Evolutionary conservation across 208 protist genomes (phyloP).

Genomic region (Leishmania mexicana): DNA sequence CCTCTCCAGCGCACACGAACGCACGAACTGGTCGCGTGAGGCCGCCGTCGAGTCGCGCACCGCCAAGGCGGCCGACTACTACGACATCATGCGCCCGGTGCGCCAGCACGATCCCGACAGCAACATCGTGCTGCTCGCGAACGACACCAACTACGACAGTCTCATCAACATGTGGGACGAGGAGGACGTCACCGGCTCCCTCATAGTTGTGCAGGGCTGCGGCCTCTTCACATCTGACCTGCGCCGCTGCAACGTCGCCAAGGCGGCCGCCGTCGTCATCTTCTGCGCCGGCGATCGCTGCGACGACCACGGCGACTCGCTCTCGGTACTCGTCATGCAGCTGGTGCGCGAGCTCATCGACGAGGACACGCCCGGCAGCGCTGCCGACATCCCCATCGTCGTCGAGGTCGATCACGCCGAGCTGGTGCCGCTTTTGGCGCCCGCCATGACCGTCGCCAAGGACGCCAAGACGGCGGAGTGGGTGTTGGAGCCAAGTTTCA

Average conservation of each 20-base stretch:
- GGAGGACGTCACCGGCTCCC: slow-evolving; percentile 25
- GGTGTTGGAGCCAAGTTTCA: slow-evolving; percentile 45
- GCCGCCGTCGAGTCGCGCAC: slow-evolving; percentile 28
- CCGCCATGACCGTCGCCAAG: slow-evolving; percentile 16
- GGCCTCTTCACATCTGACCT: slow-evolving; percentile 41
- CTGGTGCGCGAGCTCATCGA: slow-evolving; percentile 29
- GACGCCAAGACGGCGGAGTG: slow-evolving; percentile 28
- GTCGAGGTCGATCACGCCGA: slow-evolving; percentile 38
- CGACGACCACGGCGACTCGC: slow-evolving; percentile 41
- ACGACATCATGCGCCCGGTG: slow-evolving; percentile 40
- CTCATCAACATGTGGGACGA: slow-evolving; percentile 46
- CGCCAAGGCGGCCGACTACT: slow-evolving; percentile 46
- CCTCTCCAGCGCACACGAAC: slow-evolving; percentile 41
- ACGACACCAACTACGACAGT: slow-evolving; percentile 36
- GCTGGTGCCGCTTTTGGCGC: slow-evolving; percentile 27
- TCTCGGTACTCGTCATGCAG: slow-evolving; percentile 36
- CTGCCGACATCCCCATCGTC: slow-evolving; percentile 35
- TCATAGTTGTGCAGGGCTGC: slow-evolving; percentile 42
- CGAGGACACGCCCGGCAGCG: slow-evolving; percentile 20
- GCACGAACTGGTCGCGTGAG: slow-evolving; percentile 33
- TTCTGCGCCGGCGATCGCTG: slow-evolving; percentile 43
- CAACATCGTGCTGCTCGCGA: slow-evolving; percentile 39
- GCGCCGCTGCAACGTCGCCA: slow-evolving; percentile 35
- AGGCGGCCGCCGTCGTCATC: slow-evolving; percentile 39
- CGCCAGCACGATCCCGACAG: slow-evolving; percentile 38